phyloP scores from a whole-genome alignment of 805 yeast species.

The Candida rishiriensis region DNA sequence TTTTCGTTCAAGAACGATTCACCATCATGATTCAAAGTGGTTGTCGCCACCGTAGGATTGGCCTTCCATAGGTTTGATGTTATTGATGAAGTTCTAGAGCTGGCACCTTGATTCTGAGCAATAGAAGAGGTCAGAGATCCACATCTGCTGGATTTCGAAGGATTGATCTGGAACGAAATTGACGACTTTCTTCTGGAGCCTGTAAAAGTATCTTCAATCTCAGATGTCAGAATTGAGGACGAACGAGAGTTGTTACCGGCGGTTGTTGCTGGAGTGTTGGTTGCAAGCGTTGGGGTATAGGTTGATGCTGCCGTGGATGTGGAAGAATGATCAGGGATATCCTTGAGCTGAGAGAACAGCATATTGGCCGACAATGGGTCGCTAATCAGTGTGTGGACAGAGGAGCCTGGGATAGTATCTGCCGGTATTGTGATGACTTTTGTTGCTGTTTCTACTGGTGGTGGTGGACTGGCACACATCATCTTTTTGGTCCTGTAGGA shows the following conservation, averaged over 20 bases:
- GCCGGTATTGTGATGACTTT: not conserved
- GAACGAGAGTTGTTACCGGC: conserved; percentile 7
- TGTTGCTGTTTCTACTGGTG: not conserved
- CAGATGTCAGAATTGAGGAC: conserved; percentile 20
- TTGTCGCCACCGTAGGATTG: conserved; percentile 8
- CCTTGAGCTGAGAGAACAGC: not conserved
- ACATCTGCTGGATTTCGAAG: conserved; percentile 16
- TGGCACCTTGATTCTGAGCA: not conserved
- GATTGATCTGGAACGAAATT: conserved; percentile 21
- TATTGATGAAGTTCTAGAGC: conserved; percentile 8
- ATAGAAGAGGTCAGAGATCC: conserved; percentile 21
- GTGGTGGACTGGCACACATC: not conserved
- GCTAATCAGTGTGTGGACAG: too few species aligned
- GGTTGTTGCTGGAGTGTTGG: conserved; percentile 6
- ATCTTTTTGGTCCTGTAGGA: conserved; percentile 10
- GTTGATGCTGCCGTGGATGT: conserved; percentile 7
- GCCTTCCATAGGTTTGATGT: conserved; percentile 5
- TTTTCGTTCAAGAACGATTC: not conserved
- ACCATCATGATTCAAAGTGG: conserved; percentile 5
- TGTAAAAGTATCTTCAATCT: conserved; percentile 19
- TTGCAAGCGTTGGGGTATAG: conserved; percentile 7
- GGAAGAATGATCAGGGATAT: not conserved
- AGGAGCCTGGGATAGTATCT: not conserved
- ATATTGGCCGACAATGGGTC: not conserved
- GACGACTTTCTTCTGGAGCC: conserved; percentile 25